Conservation (phyloP, 768 basidiomycete genomes). For the Hydnum rufescens region DNA sequence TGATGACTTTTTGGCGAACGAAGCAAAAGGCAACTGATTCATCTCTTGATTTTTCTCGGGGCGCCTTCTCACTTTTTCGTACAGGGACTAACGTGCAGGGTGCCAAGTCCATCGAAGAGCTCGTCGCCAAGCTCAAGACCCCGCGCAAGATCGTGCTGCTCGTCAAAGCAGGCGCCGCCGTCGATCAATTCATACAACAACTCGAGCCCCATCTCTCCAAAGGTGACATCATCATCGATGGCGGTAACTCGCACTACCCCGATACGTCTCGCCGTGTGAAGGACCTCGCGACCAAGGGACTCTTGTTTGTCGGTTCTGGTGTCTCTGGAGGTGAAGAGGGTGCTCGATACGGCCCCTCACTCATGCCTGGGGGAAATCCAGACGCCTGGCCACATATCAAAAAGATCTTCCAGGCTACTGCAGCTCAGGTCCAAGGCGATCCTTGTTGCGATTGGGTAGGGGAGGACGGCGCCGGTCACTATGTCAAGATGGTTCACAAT, state of each 20-base stretch:
- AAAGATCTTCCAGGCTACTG: conserved; percentile 95
- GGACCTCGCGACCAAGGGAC: conserved; percentile 84
- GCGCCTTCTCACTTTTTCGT: conserved; percentile 8
- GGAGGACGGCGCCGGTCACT: conserved; percentile 86
- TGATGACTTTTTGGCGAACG: conserved; percentile 84
- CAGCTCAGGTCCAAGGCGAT: conserved; percentile 84
- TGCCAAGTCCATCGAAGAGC: conserved; percentile 83
- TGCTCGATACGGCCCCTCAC: conserved; percentile 87
- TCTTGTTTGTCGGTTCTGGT: conserved; percentile 95
- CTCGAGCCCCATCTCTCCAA: conserved; percentile 76
- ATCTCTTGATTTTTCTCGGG: not conserved
- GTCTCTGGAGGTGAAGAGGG: conserved; percentile 99
- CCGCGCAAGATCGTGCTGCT: conserved; percentile 97
- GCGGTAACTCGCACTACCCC: conserved; percentile 98
- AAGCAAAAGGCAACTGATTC: conserved; percentile 71
- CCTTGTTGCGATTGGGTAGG: conserved; percentile 99
- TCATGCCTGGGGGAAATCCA: conserved; percentile 95
- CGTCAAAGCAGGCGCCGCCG: conserved; percentile 92
- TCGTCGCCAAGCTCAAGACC: conserved; percentile 75
- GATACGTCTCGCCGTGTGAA: conserved; percentile 88
- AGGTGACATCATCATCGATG: conserved; percentile 98
- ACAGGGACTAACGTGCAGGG: conserved; percentile 89
- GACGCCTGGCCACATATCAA: conserved; percentile 95
- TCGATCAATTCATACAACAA: conserved; percentile 86
- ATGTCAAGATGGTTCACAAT: conserved; percentile 99